Evolutionary conservation across 208 protist genomes (phyloP), one percentile per base, ranked within the genome.

Genomic region (Leishmania lainsoni): DNA sequence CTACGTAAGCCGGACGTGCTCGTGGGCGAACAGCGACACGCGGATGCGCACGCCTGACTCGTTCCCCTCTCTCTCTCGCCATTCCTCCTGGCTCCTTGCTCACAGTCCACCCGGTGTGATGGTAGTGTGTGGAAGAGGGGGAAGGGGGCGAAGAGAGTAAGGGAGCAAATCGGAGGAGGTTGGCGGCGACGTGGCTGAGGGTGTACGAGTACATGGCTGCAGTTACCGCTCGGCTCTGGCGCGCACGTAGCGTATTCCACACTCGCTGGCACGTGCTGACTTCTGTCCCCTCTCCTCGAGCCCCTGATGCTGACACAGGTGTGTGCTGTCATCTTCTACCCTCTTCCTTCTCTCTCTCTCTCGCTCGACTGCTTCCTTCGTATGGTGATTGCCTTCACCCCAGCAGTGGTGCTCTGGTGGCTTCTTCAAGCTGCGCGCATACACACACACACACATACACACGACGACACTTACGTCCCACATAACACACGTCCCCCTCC

Each of bases 351-450:
- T 16, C 71, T 10, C 71, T 2, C 71, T 8, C 45, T 20, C 71
- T 10, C n/a, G 16, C 48, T 22, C 0, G 29, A 3, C 71, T 9
- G n/a, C 71, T 39, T 8, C 29, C 29, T 14, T 75, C n/a, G 49
- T 63, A 71, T 52, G 49, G 9, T 51, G 71, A 76, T 70, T 35
- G 39, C 32, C 10, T 77, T 58, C n/a, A 14, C 45, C 73, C 10
- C 26, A 59, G 26, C 54, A 77, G 51, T 16, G 54, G 17, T 51
- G 14, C 35, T 22, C 54, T 6, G 66, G 51, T 10, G 29, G 71
- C 51, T 75, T 75, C 71, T 59, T 75, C 71, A 75, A 72, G 49
- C 71, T 75, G 49, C 49, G 29, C 71, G 29, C n/a, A 58, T 29
- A 45, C 10, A 29, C 16, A 52, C 14, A 54, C 20, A 51, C 61